These are phyloP conservation scores for Emergomyces africanus DNA, from an alignment of 2,329 filamentous ascomycete genomes.

Conservation along the genomic window DNA sequence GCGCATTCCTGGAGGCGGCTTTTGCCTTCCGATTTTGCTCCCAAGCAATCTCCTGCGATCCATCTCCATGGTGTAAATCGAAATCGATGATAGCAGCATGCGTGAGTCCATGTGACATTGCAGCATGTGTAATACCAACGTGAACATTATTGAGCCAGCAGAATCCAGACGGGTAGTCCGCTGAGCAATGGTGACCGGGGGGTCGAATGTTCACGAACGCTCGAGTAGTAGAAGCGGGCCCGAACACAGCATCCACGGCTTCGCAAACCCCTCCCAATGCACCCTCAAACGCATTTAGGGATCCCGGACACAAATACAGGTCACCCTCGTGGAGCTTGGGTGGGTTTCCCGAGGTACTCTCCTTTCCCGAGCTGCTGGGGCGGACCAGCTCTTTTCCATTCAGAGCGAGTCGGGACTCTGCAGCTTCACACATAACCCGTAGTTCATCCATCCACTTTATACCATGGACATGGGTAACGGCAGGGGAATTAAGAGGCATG, in stretches of 20 bases:
- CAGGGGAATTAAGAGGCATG: constrained; percentile 57
- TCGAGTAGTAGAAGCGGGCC: constrained; percentile 49
- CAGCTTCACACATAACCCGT: constrained; percentile 67
- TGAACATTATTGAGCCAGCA: constrained; percentile 99
- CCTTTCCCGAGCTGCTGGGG: constrained; percentile 31
- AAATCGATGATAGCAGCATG: constrained; percentile 92
- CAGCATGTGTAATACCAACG: constrained; percentile 85
- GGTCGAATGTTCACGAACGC: constrained; percentile 90
- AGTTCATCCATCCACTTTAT: constrained; percentile 89
- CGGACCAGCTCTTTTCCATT: constrained; percentile 68
- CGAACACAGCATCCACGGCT: constrained; percentile 76
- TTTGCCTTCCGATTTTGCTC: constrained; percentile 64
- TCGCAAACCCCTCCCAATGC: constrained; percentile 89
- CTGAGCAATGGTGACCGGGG: constrained; percentile 90
- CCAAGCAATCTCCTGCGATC: constrained; percentile 93
- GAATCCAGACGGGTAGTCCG: constrained; percentile 81
- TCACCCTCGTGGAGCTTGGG: constrained; percentile 70
- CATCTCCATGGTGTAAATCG: constrained; percentile 83
- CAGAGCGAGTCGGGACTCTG: constrained; percentile 62
- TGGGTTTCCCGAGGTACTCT: constrained; percentile 29
- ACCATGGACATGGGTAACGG: constrained; percentile 85
- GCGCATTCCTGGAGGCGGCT: constrained; percentile 54
- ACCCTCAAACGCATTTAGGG: constrained; percentile 75
- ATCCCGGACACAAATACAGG: constrained; percentile 79
- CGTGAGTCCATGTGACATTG: constrained; percentile 70